Conservation (phyloP, 257 asterid genomes). For the Nicotiana undulata region DNA sequence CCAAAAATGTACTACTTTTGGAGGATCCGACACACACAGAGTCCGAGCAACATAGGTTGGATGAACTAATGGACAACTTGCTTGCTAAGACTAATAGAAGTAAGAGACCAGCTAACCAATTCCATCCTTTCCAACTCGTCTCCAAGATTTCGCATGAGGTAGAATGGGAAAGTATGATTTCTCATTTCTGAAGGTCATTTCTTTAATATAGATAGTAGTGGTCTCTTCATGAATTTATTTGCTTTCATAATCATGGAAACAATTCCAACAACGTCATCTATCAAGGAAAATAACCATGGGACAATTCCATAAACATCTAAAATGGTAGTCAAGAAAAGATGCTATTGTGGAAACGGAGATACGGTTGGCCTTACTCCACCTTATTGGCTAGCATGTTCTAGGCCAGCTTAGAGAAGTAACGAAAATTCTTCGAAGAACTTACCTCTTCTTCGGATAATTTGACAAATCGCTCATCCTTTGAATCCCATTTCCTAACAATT, state of each 20-base stretch:
- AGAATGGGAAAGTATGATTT: neutral
- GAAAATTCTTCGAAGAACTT: slow-evolving; percentile 14
- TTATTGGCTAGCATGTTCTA: neutral
- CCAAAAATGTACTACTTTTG: too few relatives aligned
- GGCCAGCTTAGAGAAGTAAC: slow-evolving; percentile 4
- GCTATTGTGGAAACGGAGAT: too few relatives aligned
- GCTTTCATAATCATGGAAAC: neutral
- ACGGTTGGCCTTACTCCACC: neutral
- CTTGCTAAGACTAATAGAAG: neutral
- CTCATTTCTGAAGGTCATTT: neutral
- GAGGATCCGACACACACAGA: too few relatives aligned
- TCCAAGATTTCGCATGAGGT: neutral
- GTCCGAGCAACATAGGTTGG: too few relatives aligned
- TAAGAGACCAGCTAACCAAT: neutral
- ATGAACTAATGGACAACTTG: neutral
- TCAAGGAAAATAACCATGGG: neutral
- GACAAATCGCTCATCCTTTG: slow-evolving; percentile 54
- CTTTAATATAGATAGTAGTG: neutral
- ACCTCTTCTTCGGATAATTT: slow-evolving; percentile 80
- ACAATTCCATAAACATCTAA: neutral
- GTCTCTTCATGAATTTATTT: neutral
- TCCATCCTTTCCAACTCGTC: neutral
- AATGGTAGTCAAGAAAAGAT: neutral
- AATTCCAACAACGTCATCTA: neutral
- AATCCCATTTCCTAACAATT: slow-evolving; percentile 76